These are phyloP conservation scores for Perkinsus marinus DNA, from an alignment of 169 alveolate genomes.

Conservation along the genomic window DNA sequence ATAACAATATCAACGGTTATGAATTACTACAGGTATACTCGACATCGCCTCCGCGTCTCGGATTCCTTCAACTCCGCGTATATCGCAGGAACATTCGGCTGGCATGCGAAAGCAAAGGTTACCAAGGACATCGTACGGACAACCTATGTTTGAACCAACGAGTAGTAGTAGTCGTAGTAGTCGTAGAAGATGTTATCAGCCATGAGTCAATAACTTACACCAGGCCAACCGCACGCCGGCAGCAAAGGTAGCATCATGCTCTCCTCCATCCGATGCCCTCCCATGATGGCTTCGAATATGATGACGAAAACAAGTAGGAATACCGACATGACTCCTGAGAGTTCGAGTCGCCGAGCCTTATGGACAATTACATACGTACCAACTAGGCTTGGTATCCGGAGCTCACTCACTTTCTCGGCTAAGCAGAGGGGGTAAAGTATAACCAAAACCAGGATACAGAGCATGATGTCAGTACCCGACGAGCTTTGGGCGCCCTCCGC, in stretches of 20 bases:
- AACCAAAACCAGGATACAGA: neutral
- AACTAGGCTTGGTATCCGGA: neutral
- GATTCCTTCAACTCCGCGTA: constrained; percentile 3
- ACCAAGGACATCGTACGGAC: neutral
- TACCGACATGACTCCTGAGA: constrained; percentile 1
- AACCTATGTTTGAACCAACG: neutral
- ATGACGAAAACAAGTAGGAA: neutral
- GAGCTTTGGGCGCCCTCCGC: neutral
- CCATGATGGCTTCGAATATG: neutral
- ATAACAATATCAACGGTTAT: too few relatives aligned
- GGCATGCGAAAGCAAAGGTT: constrained; percentile 7
- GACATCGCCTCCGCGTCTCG: neutral
- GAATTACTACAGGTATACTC: too few relatives aligned
- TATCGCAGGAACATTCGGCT: constrained; percentile 8
- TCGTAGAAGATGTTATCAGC: neutral
- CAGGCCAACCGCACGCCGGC: neutral
- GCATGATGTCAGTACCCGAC: neutral
- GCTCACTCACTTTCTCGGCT: constrained; percentile 2
- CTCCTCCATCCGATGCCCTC: neutral
- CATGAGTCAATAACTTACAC: neutral
- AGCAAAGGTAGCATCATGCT: neutral
- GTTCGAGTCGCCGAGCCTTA: neutral
- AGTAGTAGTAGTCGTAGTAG: too few relatives aligned
- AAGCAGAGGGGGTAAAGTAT: constrained; percentile 2
- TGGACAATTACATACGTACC: too few relatives aligned